Conservation (phyloP, 192 early-diverging fungal genomes). For the Cetraspora pellucida region DNA sequence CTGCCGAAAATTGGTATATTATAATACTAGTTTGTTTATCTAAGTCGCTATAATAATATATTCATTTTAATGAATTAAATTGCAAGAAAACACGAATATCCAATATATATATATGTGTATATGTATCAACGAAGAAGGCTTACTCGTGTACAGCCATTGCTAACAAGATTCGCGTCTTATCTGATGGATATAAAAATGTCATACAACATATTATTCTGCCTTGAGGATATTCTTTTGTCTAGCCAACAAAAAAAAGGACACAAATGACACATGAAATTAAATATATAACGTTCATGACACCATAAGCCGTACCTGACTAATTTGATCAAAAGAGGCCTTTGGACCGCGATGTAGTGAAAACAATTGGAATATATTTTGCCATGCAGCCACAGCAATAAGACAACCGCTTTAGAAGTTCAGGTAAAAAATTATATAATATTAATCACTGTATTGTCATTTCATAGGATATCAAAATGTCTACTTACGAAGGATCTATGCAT, state of each 20-base stretch:
- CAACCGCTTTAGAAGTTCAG: background rate
- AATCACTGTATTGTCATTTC: background rate
- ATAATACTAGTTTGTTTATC: slow-evolving; percentile 1
- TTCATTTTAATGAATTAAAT: too few species aligned
- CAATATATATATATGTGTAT: background rate
- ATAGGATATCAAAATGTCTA: background rate
- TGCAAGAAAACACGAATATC: too few species aligned
- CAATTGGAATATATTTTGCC: slow-evolving; percentile 22
- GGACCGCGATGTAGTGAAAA: background rate
- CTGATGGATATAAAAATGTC: slow-evolving; percentile 21
- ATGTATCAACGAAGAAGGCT: background rate
- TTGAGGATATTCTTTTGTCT: slow-evolving; percentile 13
- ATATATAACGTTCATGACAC: too few species aligned
- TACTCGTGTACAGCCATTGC: slow-evolving; percentile 7
- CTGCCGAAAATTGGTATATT: slow-evolving; percentile 9
- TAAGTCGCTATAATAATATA: background rate
- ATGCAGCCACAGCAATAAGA: slow-evolving; percentile 20
- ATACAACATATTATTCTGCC: slow-evolving; percentile 8
- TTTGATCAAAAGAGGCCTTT: background rate
- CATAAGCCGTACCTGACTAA: background rate
- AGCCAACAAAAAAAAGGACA: background rate
- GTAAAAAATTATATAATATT: background rate
- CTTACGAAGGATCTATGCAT: slow-evolving; percentile 21
- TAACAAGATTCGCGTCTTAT: background rate
- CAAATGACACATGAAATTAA: background rate